phyloP scores from a whole-genome alignment of 345 rosid genomes.

The Laguncularia racemosa region DNA sequence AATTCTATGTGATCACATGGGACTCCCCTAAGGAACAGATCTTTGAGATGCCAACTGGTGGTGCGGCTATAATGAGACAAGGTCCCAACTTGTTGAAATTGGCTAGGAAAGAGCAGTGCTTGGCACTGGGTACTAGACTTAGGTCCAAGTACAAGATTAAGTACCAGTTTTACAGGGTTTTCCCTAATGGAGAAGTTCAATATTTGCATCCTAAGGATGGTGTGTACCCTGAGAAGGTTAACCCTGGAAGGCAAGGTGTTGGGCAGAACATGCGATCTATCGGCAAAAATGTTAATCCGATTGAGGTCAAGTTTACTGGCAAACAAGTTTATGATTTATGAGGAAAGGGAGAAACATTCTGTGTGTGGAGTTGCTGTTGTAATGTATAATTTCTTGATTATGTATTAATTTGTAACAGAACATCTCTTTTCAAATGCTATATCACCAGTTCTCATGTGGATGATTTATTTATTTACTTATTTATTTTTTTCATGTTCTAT shows the following conservation, averaged over 20 bases:
- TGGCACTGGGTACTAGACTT: conserved; percentile 82
- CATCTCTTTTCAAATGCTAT: too few relatives aligned
- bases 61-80: conserved; percentile 92
- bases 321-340: conserved; percentile 80
- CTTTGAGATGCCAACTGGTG: conserved; percentile 96
- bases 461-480: too few relatives aligned
- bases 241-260: conserved; percentile 79
- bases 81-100: conserved; percentile 87
- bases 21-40: conserved; percentile 87
- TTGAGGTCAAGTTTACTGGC: conserved; percentile 95
- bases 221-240: conserved; percentile 92
- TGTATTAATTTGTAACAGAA: neutral
- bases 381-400: neutral
- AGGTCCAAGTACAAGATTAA: conserved; percentile 96
- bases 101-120: conserved; percentile 94
- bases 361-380: neutral
- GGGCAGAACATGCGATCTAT: conserved; percentile 78
- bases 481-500: too few relatives aligned
- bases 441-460: too few relatives aligned
- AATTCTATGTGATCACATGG: conserved; percentile 95
- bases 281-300: conserved; percentile 81
- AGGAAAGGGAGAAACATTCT: conserved; percentile 1
- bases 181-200: conserved; percentile 91
- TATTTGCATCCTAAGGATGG: conserved; percentile 95
- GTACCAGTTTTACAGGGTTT: conserved; percentile 94